Percentiles rank a stretch among this genome's conserved stretches.
Evolutionary conservation across 2,329 filamentous ascomycete genomes (phyloP).

Genomic region (Colletotrichum godetiae): DNA sequence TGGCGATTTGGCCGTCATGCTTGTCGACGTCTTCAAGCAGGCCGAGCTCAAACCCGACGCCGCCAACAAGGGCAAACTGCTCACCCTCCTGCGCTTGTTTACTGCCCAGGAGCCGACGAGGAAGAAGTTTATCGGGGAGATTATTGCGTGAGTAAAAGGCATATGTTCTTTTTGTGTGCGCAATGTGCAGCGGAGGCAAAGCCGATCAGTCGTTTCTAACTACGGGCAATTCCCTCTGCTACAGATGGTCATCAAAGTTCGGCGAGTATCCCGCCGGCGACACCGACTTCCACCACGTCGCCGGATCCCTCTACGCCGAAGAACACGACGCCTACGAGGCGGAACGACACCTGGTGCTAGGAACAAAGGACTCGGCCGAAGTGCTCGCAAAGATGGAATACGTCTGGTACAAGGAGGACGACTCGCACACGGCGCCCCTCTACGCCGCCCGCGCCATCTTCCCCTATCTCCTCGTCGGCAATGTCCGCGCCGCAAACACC

Average conservation of each 20-base stretch:
- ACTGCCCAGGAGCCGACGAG: conserved; percentile 85
- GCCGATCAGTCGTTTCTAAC: conserved; percentile 13
- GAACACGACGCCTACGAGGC: conserved; percentile 94
- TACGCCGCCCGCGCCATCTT: conserved; percentile 90
- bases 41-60: conserved; percentile 82
- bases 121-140: conserved; percentile 91
- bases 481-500: conserved; percentile 88
- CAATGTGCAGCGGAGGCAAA: background rate
- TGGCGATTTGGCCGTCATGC: conserved; percentile 86
- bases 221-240: background rate
- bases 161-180: too few species aligned
- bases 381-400: conserved; percentile 88
- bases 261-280: conserved; percentile 93
- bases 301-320: conserved; percentile 88
- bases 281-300: conserved; percentile 93
- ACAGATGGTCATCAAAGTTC: conserved; percentile 84
- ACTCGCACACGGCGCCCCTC: conserved; percentile 85
- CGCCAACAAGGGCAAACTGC: conserved; percentile 77
- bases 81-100: conserved; percentile 85
- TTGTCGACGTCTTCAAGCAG: conserved; percentile 92
- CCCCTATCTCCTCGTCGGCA: conserved; percentile 90
- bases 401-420: conserved; percentile 91
- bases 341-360: conserved; percentile 88
- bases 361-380: conserved; percentile 88
- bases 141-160: conserved; percentile 80